A percentile compares a stretch with the other conserved stretches of the same genome.
Evolutionary conservation across 805 yeast genomes (phyloP).

Genomic region (Wickerhamomyces canadensis): DNA sequence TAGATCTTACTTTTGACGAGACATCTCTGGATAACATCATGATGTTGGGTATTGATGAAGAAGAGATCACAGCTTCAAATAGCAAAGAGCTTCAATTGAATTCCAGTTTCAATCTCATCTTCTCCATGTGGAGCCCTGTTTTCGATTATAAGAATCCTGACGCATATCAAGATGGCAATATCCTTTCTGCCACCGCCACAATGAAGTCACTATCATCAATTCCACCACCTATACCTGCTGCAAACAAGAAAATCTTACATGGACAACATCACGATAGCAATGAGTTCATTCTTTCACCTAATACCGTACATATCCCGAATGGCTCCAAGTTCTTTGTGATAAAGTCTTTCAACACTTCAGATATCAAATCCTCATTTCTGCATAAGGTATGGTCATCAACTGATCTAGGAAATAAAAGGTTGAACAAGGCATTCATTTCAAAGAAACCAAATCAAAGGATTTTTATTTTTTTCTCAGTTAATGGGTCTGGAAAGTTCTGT

Average conservation of each 20-base stretch:
- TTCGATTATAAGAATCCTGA: constrained; percentile 4
- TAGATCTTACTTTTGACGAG: too few relatives aligned
- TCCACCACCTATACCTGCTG: background rate
- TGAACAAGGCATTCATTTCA: constrained; percentile 36
- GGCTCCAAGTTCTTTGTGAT: constrained; percentile 43
- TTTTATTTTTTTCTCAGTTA: constrained; percentile 51
- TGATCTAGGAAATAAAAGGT: constrained; percentile 46
- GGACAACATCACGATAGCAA: background rate
- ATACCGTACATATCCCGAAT: constrained; percentile 21
- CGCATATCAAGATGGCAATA: background rate
- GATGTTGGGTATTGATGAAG: too few relatives aligned
- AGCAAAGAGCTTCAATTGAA: constrained; percentile 1
- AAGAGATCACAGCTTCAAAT: too few relatives aligned
- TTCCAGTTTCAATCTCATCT: constrained; percentile 14
- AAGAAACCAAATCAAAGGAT: constrained; percentile 27
- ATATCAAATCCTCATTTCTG: constrained; percentile 43
- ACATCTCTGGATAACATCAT: too few relatives aligned
- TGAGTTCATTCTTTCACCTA: constrained; percentile 7
- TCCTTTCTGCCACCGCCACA: too few relatives aligned
- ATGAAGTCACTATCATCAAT: background rate
- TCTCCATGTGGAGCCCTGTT: constrained; percentile 11
- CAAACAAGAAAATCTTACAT: too few relatives aligned
- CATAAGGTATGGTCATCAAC: constrained; percentile 58
- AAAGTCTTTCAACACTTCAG: constrained; percentile 44
- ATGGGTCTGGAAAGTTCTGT: constrained; percentile 51